Evolutionary conservation across 306 rosid genomes (phyloP).

Genomic region (Prunus campanulata): DNA sequence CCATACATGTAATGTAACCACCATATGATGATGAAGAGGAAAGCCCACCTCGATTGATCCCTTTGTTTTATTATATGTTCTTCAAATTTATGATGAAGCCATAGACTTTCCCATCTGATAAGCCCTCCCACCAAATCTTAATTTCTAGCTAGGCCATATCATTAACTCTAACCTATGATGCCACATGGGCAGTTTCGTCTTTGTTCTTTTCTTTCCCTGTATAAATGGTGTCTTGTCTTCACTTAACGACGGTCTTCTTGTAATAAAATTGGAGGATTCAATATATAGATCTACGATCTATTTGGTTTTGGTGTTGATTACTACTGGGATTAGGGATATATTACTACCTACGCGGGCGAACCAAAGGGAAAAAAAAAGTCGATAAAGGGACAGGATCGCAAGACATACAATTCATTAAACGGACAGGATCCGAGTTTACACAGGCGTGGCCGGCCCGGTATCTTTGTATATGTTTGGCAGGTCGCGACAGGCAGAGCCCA

Average conservation of each 20-base stretch:
- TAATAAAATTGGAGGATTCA: background rate
- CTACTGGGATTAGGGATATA: background rate
- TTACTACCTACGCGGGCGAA: background rate
- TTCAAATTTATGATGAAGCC: background rate
- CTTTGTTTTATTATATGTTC: background rate
- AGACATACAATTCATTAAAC: background rate
- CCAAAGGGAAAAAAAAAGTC: background rate
- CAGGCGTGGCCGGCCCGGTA: slow-evolving; percentile 10
- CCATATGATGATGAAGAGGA: background rate
- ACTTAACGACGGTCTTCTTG: background rate
- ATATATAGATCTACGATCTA: background rate
- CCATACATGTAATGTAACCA: too few species aligned
- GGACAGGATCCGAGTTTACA: slow-evolving; percentile 10
- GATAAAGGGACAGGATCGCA: background rate
- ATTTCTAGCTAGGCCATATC: background rate
- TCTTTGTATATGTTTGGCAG: background rate
- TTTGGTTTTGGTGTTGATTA: background rate
- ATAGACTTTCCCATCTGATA: background rate
- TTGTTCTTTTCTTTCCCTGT: background rate
- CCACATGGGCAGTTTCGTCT: slow-evolving; percentile 18
- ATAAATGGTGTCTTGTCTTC: background rate
- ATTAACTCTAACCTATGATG: background rate
- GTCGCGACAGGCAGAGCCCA: slow-evolving; percentile 22
- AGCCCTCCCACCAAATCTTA: slow-evolving; percentile 5
- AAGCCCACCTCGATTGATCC: background rate